Evolutionary conservation across 2,329 filamentous ascomycete genomes (phyloP), one percentile per base, ranked within the genome.

Genomic region (Penicillium occitanis): DNA sequence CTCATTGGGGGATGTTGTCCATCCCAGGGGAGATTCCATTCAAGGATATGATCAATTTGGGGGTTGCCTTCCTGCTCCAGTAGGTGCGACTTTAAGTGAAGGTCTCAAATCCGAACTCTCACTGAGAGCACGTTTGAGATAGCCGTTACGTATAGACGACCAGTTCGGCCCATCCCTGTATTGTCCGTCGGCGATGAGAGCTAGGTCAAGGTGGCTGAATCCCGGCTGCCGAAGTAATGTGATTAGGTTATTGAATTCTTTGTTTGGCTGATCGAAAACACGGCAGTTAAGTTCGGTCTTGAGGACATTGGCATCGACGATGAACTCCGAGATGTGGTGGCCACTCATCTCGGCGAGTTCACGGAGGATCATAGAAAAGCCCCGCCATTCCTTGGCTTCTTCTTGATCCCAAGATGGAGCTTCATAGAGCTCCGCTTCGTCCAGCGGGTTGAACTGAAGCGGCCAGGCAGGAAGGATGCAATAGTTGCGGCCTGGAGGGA

Each of bases 191-290:
- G 70, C 66, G 1, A 68, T 61, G 13, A 76, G 67, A 50, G 69
- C 68, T 13, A 76, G 71, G 22, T 73, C 69, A 10, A 77, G 67
- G 14, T 67, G 71, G 3, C 65, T 53, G 46, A 78, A 76, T 10
- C 70, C 70, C 4, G 13, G 22, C 48, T 51, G 48, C 22, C 11
- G 13, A 28, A 51, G 48, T 28, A 51, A 28, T 17, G 13, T 28
- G 11, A 14, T 17, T 6, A 51, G 2, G 13, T 28, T 17, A 8
- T 51, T 51, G 1, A 7, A 30, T 28, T 51, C 48, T 51, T 51
- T 3, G 5, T 51, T 28, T 2, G 22, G 22, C 48, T 51, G 22
- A 51, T 51, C 13, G 1, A 51, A 51, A 28, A 28, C 48, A 28
- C 22, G 22, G 48, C 48, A 51, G 22, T 28, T 51, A 0, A 51